Evolutionary conservation across 352 stramenopile genomes (phyloP).

Genomic region (Phytophthora multivora): DNA sequence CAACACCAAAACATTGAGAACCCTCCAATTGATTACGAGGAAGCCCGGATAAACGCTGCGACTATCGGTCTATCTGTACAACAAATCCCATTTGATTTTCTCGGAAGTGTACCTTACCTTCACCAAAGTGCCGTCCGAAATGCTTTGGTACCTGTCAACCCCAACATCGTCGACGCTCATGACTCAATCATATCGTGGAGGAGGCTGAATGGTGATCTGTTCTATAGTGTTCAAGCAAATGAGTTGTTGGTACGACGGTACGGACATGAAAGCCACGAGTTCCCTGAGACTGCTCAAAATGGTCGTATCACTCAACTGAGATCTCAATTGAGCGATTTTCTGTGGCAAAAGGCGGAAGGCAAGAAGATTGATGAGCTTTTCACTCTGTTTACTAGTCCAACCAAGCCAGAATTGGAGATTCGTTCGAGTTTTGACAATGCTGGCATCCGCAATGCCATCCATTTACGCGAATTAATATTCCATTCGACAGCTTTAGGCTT

Average conservation of each 20-base stretch:
- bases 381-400: conserved; percentile 7
- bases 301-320: conserved; percentile 28
- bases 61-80: conserved; percentile 7
- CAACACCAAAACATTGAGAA: background rate
- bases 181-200: conserved; percentile 33
- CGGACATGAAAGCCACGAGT: conserved; percentile 39
- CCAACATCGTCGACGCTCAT: conserved; percentile 21
- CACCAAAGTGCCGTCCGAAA: conserved; percentile 15
- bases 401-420: background rate
- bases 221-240: conserved; percentile 30
- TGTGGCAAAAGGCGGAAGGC: conserved; percentile 28
- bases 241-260: conserved; percentile 23
- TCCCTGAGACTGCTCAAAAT: conserved; percentile 33
- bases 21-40: conserved; percentile 1
- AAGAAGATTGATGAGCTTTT: conserved; percentile 35
- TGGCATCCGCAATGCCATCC: conserved; percentile 7
- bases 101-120: conserved; percentile 6
- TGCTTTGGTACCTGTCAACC: conserved; percentile 15
- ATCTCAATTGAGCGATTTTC: conserved; percentile 28
- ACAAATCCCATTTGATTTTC: conserved; percentile 31
- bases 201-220: conserved; percentile 37
- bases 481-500: conserved; percentile 26
- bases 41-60: conserved; percentile 2
- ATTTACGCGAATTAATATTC: conserved; percentile 27
- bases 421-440: background rate